These are phyloP conservation scores for Yamadazyma songkhlaensis DNA, from an alignment of 1,139 yeast genomes.

Conservation along the genomic window DNA sequence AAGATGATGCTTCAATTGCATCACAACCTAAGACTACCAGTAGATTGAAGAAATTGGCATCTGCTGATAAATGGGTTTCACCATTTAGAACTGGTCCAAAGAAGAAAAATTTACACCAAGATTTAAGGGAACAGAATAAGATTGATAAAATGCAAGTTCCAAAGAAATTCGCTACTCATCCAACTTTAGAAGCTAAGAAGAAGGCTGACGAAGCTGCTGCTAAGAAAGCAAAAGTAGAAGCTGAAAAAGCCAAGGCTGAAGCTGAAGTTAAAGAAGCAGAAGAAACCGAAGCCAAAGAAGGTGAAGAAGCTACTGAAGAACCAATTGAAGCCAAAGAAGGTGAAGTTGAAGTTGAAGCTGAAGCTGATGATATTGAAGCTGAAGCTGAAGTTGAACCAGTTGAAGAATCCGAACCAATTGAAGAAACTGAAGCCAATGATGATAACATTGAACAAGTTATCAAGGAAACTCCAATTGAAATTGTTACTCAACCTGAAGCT, in stretches of 20 bases:
- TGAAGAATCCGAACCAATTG: slow-evolving; percentile 7
- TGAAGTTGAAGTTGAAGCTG: slow-evolving; percentile 19
- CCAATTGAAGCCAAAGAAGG: slow-evolving; percentile 12
- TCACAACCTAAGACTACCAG: slow-evolving; percentile 10
- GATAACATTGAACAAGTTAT: slow-evolving; percentile 24
- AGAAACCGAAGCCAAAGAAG: slow-evolving; percentile 15
- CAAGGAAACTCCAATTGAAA: slow-evolving; percentile 32
- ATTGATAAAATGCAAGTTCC: slow-evolving; percentile 39
- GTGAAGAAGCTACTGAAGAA: slow-evolving; percentile 19
- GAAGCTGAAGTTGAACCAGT: slow-evolving; percentile 7
- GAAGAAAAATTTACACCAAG: slow-evolving; percentile 30
- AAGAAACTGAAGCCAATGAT: slow-evolving; percentile 14
- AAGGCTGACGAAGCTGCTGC: slow-evolving; percentile 16
- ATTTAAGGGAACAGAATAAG: slow-evolving; percentile 35
- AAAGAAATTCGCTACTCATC: slow-evolving; percentile 40
- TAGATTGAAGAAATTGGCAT: slow-evolving; percentile 39
- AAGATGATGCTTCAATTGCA: slow-evolving; percentile 7
- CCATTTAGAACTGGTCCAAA: slow-evolving; percentile 42
- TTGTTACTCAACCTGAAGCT: slow-evolving; percentile 29
- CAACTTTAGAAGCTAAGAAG: slow-evolving; percentile 36
- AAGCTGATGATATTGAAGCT: slow-evolving; percentile 7
- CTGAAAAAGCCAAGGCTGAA: slow-evolving; percentile 14
- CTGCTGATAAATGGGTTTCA: slow-evolving; percentile 46
- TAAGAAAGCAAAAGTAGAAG: slow-evolving; percentile 15
- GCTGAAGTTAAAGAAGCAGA: slow-evolving; percentile 14